phyloP scores from a whole-genome alignment of 768 basidiomycete species.

The Hygrophorus pudorinus region DNA sequence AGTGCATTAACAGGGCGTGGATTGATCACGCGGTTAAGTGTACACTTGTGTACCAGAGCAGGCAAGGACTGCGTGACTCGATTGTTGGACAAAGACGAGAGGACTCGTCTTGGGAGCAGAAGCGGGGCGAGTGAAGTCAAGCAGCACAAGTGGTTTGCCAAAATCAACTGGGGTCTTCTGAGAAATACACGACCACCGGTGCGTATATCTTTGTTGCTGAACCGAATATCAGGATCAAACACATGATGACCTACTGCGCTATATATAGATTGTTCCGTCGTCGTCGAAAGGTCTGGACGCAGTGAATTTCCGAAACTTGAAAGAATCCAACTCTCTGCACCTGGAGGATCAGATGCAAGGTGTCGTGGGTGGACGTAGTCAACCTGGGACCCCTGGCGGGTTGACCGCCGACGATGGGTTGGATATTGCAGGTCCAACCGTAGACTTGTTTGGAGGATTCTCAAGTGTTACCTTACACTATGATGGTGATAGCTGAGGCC shows the following conservation, averaged over 20 bases:
- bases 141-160: constrained; percentile 96
- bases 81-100: constrained; percentile 87
- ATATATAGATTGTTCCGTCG: constrained; percentile 65
- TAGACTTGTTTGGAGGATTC: constrained; percentile 80
- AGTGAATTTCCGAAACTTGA: constrained; percentile 82
- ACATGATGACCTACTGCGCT: background rate
- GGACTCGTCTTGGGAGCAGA: constrained; percentile 77
- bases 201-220: constrained; percentile 22
- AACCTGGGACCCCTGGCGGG: constrained; percentile 31
- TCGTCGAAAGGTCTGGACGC: constrained; percentile 73
- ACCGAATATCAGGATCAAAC: constrained; percentile 4
- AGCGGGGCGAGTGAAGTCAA: constrained; percentile 98
- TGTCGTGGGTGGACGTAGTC: constrained; percentile 18
- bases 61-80: constrained; percentile 84
- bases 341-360: constrained; percentile 57
- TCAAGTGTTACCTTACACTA: constrained; percentile 84
- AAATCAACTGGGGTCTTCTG: constrained; percentile 94
- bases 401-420: constrained; percentile 31
- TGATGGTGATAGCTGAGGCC: constrained; percentile 57
- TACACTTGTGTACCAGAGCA: constrained; percentile 46
- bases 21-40: constrained; percentile 26
- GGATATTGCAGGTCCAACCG: constrained; percentile 26
- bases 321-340: constrained; percentile 87
- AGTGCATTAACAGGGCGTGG: constrained; percentile 20
- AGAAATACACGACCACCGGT: constrained; percentile 91